Evolutionary conservation across 2,329 filamentous ascomycete species (phyloP), one percentile per base, ranked within the genome.

Genomic region (Periconia macrospinosa): DNA sequence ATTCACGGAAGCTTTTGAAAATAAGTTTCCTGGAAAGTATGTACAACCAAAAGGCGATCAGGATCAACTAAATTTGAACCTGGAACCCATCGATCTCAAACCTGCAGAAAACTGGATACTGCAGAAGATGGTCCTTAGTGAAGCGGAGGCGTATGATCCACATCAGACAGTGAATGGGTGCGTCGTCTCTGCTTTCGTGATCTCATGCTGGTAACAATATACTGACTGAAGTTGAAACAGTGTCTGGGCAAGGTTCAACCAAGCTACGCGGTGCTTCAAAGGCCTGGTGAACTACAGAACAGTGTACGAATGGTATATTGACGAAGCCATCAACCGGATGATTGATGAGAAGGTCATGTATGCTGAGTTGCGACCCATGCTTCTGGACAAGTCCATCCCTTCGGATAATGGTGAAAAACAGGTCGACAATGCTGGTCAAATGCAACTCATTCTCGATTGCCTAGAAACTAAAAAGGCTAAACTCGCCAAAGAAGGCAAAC

Each of bases 241-340:
- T 3, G 76, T 80, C 6, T 83, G 81, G 81, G 79, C 80, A 6
- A 77, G 76, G n/a, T 92, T 91, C 70, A 89, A 89, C 58, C 80
- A 82, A 46, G 80, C 86, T 3, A 90, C 87, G 3, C 80, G 86
- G 47, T 87, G 87, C 76, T 89, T 90, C 81, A 90, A 90, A 65
- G 87, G 87, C 0, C 76, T 90, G 0, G 81, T 89, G 62, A 87
- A 87, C 66, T 89, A 89, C 60, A 81, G 85, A 65, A 78, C 76
- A 3, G 85, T 86, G 3, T 89, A 86, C 64, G 75, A 77, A 45
- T 76, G 73, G 67, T 90, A 90, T 61, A 87, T 86, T 2, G 74
- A 76, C 10, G 68, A 75, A 2, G 84, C 83, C 18, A 82, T 89
- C 11, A 75, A 85, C 53, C 82, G 85, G 55, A 86, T 90, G 68